Evolutionary conservation across 441 rosid species (phyloP), one percentile per base, ranked within the genome.

Genomic region (Melastoma candidum): DNA sequence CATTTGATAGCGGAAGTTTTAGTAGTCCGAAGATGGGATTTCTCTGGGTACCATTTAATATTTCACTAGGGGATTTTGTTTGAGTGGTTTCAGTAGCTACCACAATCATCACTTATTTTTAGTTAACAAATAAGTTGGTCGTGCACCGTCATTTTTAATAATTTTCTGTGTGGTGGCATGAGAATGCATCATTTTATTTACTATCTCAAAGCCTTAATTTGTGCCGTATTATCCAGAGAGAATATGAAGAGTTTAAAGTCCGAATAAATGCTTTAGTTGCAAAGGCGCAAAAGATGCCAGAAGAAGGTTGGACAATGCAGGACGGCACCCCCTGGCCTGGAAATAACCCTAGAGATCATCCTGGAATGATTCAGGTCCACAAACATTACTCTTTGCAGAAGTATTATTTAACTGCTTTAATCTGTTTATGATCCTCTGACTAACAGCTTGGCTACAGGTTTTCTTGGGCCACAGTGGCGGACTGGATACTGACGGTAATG

Each of bases 301-400:
- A 92, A 79, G 98, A 92, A 80, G 98, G 98, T 50, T 92, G 98
- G 98, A 92, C 98, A 7, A 92, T 92, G 98, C 95, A 92, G 72
- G 98, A 92, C 79, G 98, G 98, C 46, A 92, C 98, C 59, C 75
- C 95, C 2, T 92, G 98, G 98, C 96, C 98, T 59, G 98, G 98
- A 67, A 92, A 92, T 73, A 92, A 92, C 77, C 70, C 96, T 25
- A 76, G 96, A 68, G 98, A 92, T 68, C 96, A 92, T 71, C 96
- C 98, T 27, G 98, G 96, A 77, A 92, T 92, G 96, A 92, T 92
- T 47, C 96, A 90, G 88, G 95, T 32, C 8, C 41, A 32, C 41
- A 8, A 32, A 8, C 41, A 32, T 32, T 32, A 8, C 6, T 32
- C 8, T 6, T 29, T 29, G 7, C 36, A 3, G 7, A 29, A 29